phyloP scores from a whole-genome alignment of 179 eudicot species.

The Pouteria campechiana region DNA sequence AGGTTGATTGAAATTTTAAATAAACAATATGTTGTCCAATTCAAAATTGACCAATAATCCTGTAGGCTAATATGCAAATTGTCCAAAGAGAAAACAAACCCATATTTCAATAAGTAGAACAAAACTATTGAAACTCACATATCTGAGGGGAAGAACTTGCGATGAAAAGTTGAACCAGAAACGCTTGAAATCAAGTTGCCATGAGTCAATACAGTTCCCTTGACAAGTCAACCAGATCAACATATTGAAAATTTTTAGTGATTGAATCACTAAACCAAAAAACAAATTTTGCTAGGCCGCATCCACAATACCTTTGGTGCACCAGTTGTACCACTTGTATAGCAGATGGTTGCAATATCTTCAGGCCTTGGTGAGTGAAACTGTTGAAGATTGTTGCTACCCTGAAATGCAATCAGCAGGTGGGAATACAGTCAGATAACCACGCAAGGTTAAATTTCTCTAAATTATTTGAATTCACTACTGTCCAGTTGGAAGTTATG shows the following conservation, averaged over 20 bases:
- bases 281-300: not conserved
- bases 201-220: slow-evolving; percentile 46
- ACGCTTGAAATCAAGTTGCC: slow-evolving; percentile 32
- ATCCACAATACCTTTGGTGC: slow-evolving; percentile 35
- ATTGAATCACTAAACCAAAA: not conserved
- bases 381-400: slow-evolving; percentile 21
- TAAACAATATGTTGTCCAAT: too few species aligned
- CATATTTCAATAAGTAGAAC: too few species aligned
- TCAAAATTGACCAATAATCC: too few species aligned
- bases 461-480: too few species aligned
- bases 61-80: too few species aligned
- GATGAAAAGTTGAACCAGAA: slow-evolving; percentile 23
- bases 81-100: too few species aligned
- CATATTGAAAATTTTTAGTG: not conserved
- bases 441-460: too few species aligned
- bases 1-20: too few species aligned
- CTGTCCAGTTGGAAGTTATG: too few species aligned
- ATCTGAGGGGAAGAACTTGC: slow-evolving; percentile 29
- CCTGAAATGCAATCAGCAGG: too few species aligned
- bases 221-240: not conserved
- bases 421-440: too few species aligned
- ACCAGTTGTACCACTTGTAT: slow-evolving; percentile 57
- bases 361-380: slow-evolving; percentile 28
- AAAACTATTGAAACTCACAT: slow-evolving; percentile 22
- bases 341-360: slow-evolving; percentile 45